Conservation (phyloP, 2,329 filamentous ascomycete genomes). For the Lasiodiplodia citricola region DNA sequence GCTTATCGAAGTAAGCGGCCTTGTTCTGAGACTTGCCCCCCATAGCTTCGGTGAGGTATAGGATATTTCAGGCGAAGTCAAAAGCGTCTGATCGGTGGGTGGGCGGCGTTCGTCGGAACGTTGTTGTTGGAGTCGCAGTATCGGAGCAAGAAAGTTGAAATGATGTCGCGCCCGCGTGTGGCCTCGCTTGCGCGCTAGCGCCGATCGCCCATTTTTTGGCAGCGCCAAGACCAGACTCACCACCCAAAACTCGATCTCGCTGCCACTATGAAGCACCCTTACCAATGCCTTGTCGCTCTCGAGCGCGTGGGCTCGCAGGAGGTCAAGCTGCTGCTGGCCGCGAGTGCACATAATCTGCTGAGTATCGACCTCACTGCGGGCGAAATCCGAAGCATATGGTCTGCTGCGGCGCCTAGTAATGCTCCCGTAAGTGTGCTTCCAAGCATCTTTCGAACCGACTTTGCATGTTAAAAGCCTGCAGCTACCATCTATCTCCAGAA, state of each 20-base stretch:
- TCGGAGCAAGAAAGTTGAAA: constrained; percentile 29
- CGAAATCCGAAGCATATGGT: constrained; percentile 67
- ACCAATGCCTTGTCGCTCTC: constrained; percentile 45
- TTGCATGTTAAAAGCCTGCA: constrained; percentile 26
- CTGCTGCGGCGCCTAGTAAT: constrained; percentile 33
- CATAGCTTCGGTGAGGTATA: constrained; percentile 95
- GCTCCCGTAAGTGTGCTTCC: constrained; percentile 35
- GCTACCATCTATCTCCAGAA: constrained; percentile 32
- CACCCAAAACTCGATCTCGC: background rate
- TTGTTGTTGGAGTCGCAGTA: constrained; percentile 15
- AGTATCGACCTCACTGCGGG: constrained; percentile 67
- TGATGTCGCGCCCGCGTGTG: constrained; percentile 19
- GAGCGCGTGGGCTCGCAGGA: constrained; percentile 28
- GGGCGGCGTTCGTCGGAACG: constrained; percentile 26
- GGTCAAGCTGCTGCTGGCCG: constrained; percentile 68
- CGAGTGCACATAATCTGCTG: constrained; percentile 74
- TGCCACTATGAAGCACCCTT: constrained; percentile 45
- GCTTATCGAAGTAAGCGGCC: constrained; percentile 99
- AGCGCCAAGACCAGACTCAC: constrained; percentile 19
- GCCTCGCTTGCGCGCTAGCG: constrained; percentile 21
- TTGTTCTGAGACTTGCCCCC: constrained; percentile 96
- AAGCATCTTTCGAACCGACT: background rate
- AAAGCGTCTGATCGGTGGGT: constrained; percentile 17
- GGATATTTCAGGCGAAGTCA: constrained; percentile 85
- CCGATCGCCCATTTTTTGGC: constrained; percentile 21